A percentile compares a stretch with the other conserved stretches of the same genome.
phyloP scores from a whole-genome alignment of 164 flowering plant species.

The Umbilicus rupestris region DNA sequence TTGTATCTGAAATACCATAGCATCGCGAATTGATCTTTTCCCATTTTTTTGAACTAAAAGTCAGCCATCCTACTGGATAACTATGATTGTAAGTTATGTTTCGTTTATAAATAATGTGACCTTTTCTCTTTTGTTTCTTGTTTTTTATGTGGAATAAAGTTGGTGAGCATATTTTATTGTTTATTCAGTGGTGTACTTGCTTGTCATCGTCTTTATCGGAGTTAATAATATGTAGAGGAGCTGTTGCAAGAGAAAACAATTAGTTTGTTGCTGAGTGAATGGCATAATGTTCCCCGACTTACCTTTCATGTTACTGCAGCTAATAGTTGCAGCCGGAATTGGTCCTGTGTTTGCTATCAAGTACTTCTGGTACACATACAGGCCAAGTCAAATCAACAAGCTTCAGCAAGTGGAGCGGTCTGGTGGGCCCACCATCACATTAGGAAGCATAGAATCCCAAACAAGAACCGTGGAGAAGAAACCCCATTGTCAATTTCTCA shows the following conservation, averaged over 20 bases:
- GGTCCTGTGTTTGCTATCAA: slow-evolving; percentile 83
- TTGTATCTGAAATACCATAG: too few species aligned
- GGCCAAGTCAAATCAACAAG: slow-evolving; percentile 75
- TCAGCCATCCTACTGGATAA: slow-evolving; percentile 88
- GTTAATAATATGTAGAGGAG: too few species aligned
- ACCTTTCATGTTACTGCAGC: slow-evolving; percentile 40
- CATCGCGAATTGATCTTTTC: too few species aligned
- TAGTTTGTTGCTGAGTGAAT: too few species aligned
- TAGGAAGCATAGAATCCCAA: slow-evolving; percentile 70
- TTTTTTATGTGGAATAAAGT: too few species aligned
- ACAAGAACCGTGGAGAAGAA: slow-evolving; percentile 47
- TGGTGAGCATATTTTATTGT: too few species aligned
- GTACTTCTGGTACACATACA: slow-evolving; percentile 85
- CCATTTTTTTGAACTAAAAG: too few species aligned
- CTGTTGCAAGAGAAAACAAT: too few species aligned
- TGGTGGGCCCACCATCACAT: slow-evolving; percentile 66
- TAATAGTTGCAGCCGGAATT: slow-evolving; percentile 77
- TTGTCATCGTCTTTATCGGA: too few species aligned
- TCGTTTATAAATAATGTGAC: too few species aligned
- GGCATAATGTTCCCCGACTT: neutral
- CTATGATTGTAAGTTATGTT: slow-evolving; percentile 75
- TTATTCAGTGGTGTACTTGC: too few species aligned
- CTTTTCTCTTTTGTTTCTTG: too few species aligned
- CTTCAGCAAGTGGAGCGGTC: slow-evolving; percentile 90
- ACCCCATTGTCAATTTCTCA: slow-evolving; percentile 57